These are phyloP conservation scores for Barnettozyma salicaria DNA, from an alignment of 805 yeast species.

Conservation along the genomic window DNA sequence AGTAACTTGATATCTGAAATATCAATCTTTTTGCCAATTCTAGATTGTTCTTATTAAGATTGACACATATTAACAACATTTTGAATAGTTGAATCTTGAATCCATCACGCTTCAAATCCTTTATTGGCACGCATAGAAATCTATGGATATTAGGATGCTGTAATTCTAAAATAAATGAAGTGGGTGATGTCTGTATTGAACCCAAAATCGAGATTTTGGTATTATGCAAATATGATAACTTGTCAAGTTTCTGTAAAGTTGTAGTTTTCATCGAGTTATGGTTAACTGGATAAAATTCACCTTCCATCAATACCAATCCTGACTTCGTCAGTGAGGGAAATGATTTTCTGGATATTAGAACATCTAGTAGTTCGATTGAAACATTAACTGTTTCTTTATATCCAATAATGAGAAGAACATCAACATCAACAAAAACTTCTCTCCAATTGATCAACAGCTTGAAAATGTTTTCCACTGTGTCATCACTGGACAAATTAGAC, in stretches of 20 bases:
- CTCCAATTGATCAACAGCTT: slow-evolving; percentile 45
- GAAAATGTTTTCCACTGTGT: slow-evolving; percentile 37
- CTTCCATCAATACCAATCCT: slow-evolving; percentile 30
- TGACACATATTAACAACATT: slow-evolving; percentile 42
- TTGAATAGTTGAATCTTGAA: slow-evolving; percentile 40
- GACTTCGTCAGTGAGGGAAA: slow-evolving; percentile 20
- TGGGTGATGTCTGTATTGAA: slow-evolving; percentile 43
- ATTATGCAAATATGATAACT: slow-evolving; percentile 26
- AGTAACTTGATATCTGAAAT: slow-evolving; percentile 39
- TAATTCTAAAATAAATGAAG: slow-evolving; percentile 47
- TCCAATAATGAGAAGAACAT: slow-evolving; percentile 43
- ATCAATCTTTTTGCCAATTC: slow-evolving; percentile 32
- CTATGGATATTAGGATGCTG: slow-evolving; percentile 53
- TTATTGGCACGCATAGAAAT: slow-evolving; percentile 42
- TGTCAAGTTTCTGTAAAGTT: slow-evolving; percentile 1
- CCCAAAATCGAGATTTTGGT: slow-evolving; percentile 46
- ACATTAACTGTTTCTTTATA: slow-evolving; percentile 52
- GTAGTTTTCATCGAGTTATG: too few relatives aligned
- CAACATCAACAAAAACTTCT: slow-evolving; percentile 40
- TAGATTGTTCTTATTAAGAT: slow-evolving; percentile 25
- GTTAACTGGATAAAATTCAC: too few relatives aligned
- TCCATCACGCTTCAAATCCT: slow-evolving; percentile 26
- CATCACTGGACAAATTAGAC: slow-evolving; percentile 12
- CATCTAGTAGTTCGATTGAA: slow-evolving; percentile 40
- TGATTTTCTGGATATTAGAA: slow-evolving; percentile 31